Conservation (phyloP, 2,329 filamentous ascomycete genomes). For the Trichoderma atrobrunneum region DNA sequence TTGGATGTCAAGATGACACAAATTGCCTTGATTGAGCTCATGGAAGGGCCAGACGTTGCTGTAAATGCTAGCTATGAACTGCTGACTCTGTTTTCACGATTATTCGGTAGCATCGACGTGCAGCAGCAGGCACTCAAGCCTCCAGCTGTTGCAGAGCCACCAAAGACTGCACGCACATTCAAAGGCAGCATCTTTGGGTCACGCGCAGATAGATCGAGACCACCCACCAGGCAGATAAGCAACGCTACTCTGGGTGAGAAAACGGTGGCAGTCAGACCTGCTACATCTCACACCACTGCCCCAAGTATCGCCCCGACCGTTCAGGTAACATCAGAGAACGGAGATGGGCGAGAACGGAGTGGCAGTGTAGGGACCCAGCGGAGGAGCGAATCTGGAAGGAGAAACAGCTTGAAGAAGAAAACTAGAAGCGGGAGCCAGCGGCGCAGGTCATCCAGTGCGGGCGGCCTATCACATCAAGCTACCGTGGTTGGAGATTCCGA, state of each 20-base stretch:
- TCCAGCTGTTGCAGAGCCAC: slow-evolving; percentile 50
- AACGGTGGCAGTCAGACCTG: slow-evolving; percentile 29
- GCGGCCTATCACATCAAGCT: slow-evolving; percentile 37
- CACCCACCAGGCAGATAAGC: slow-evolving; percentile 42
- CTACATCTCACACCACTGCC: slow-evolving; percentile 45
- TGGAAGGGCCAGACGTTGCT: slow-evolving; percentile 79
- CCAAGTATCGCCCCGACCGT: slow-evolving; percentile 56
- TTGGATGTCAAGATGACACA: slow-evolving; percentile 97
- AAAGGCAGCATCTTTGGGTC: slow-evolving; percentile 75
- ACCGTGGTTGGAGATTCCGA: slow-evolving; percentile 54
- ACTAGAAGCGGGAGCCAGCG: slow-evolving; percentile 50
- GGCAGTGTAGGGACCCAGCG: slow-evolving; percentile 35
- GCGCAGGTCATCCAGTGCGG: slow-evolving; percentile 44
- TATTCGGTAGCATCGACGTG: slow-evolving; percentile 63
- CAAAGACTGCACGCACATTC: slow-evolving; percentile 68
- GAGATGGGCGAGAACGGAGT: slow-evolving; percentile 36
- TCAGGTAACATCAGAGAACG: slow-evolving; percentile 69
- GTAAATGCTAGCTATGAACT: slow-evolving; percentile 88
- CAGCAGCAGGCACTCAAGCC: slow-evolving; percentile 41
- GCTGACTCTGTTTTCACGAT: slow-evolving; percentile 72
- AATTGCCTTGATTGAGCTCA: slow-evolving; percentile 74
- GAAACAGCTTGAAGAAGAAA: slow-evolving; percentile 53
- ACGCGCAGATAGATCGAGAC: slow-evolving; percentile 46
- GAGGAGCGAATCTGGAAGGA: slow-evolving; percentile 47
- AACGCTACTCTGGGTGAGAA: slow-evolving; percentile 38